These are phyloP conservation scores for Phytopythium litorale DNA, from an alignment of 352 stramenopile genomes.

Conservation along the genomic window DNA sequence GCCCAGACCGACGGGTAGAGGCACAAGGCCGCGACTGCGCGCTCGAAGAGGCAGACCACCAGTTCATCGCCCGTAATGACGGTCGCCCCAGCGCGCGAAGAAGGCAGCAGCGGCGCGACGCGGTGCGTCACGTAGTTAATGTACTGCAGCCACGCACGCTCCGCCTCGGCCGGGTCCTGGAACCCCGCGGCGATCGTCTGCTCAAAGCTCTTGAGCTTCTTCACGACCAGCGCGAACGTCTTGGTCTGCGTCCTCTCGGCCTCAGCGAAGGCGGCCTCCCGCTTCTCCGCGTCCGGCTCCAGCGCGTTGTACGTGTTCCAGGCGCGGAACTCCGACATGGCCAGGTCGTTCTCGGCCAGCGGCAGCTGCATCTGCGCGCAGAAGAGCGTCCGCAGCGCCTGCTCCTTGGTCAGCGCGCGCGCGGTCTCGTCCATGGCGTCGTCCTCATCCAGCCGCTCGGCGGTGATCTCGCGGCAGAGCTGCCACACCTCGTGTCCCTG, in stretches of 20 bases:
- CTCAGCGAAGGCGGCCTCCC: slow-evolving; percentile 16
- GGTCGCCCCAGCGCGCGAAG: not conserved
- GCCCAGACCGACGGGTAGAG: slow-evolving; percentile 52
- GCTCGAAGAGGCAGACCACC: slow-evolving; percentile 52
- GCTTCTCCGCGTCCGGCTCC: slow-evolving; percentile 11
- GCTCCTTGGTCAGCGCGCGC: slow-evolving; percentile 29
- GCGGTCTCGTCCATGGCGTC: not conserved
- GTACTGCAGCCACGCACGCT: slow-evolving; percentile 51
- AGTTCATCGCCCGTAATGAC: slow-evolving; percentile 11
- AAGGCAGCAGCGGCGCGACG: slow-evolving; percentile 30
- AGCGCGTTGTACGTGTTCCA: slow-evolving; percentile 68
- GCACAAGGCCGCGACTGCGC: slow-evolving; percentile 47
- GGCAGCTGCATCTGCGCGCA: slow-evolving; percentile 51
- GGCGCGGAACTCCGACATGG: slow-evolving; percentile 70
- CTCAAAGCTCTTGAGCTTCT: slow-evolving; percentile 64
- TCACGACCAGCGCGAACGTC: slow-evolving; percentile 41
- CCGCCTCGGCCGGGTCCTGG: slow-evolving; percentile 16
- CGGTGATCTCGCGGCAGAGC: slow-evolving; percentile 40
- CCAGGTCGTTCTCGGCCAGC: slow-evolving; percentile 67
- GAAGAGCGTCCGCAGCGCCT: slow-evolving; percentile 35
- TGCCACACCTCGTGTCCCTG: slow-evolving; percentile 60
- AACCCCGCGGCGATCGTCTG: slow-evolving; percentile 11
- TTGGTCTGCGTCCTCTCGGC: slow-evolving; percentile 36
- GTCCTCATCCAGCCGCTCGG: slow-evolving; percentile 27
- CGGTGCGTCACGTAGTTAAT: slow-evolving; percentile 60